These are phyloP conservation scores for Mycena olivaceomarginata DNA, from an alignment of 768 basidiomycete species.

Conservation along the genomic window DNA sequence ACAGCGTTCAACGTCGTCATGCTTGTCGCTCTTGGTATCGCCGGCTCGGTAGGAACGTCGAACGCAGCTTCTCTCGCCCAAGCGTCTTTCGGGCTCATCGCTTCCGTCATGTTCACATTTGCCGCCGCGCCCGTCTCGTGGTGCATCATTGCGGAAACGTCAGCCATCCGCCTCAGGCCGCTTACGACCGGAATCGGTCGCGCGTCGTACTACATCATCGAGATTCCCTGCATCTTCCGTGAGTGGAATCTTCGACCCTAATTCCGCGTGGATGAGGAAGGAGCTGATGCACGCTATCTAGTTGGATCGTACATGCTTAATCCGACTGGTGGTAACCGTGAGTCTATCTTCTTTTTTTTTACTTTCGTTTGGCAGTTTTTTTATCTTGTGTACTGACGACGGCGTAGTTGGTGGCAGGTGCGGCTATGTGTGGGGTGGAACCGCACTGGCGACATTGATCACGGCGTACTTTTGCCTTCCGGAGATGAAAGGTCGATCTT, in stretches of 20 bases:
- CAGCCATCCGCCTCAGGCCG: conserved; percentile 39
- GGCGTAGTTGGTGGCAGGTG: conserved; percentile 39
- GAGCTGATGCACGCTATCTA: conserved; percentile 10
- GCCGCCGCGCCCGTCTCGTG: conserved; percentile 43
- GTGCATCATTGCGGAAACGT: conserved; percentile 41
- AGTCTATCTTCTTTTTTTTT: not conserved
- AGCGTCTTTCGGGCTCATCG: conserved; percentile 42
- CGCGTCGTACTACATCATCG: conserved; percentile 43
- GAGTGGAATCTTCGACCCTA: conserved; percentile 1
- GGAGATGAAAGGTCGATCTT: conserved; percentile 45
- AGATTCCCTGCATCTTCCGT: conserved; percentile 46
- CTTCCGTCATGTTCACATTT: conserved; percentile 41
- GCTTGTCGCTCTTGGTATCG: conserved; percentile 41
- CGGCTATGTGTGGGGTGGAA: conserved; percentile 45
- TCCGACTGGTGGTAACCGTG: conserved; percentile 44
- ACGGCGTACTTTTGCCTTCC: conserved; percentile 40
- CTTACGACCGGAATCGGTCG: conserved; percentile 44
- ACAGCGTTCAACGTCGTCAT: conserved; percentile 42
- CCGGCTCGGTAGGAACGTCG: conserved; percentile 35
- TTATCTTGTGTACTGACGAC: conserved; percentile 11
- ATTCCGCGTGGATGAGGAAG: not conserved
- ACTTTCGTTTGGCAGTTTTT: not conserved
- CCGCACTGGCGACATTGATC: conserved; percentile 20
- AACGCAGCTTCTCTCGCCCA: conserved; percentile 20
- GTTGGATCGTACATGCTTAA: conserved; percentile 43